Base-by-base conservation (phyloP, 1,284 basidiomycete species). In the Marasmius oreades region DNA sequence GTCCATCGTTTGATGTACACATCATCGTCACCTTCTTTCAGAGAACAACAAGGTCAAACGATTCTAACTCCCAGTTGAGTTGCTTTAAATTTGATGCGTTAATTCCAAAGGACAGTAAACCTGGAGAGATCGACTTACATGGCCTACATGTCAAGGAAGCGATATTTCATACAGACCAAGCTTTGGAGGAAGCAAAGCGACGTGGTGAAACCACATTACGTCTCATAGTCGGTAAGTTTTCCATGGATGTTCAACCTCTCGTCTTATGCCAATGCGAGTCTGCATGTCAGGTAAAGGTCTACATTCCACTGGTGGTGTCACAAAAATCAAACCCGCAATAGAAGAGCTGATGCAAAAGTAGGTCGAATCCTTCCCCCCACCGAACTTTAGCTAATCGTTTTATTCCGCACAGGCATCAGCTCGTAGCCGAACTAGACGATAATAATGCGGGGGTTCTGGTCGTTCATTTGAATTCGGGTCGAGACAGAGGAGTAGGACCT, bases 111-210 rank as follows among this genome's bases (percentile, higher is more conserved):
- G 82, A 89, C 57, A 86, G 86, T 56, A 71, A 81, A 52, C 78
- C 78, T 0, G 90, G 86, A 1, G 90, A 93, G 66, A 77, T 97
- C 47, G 92, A 99, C 70, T 76, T 99, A 42, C 93, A 96, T 67
- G 94, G 93, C 1, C 75, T 99, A 6, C 97, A 93, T 70, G 94
- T 96, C 51, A 93, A 94, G 65, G 96, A 99, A 71, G 91, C 93
- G n/a, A 82, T 94, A 51, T 75, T 78, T 46, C 78, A 79, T 55
- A 85, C 83, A 1, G 92, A 95, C 59, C 66, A 74, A 45, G 86
- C 88, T 10, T 82, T 96, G 24, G 72, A 83, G 61, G 74, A 84
- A 45, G 92, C 87, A 3, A 88, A 88, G 61, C 69, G 69, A 22
- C 74, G 81, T 44, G 90, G 91, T 0, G 81, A 88, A 56, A 65